Evolutionary conservation across 2,329 filamentous ascomycete genomes (phyloP).

Genomic region (Chalara sp.): DNA sequence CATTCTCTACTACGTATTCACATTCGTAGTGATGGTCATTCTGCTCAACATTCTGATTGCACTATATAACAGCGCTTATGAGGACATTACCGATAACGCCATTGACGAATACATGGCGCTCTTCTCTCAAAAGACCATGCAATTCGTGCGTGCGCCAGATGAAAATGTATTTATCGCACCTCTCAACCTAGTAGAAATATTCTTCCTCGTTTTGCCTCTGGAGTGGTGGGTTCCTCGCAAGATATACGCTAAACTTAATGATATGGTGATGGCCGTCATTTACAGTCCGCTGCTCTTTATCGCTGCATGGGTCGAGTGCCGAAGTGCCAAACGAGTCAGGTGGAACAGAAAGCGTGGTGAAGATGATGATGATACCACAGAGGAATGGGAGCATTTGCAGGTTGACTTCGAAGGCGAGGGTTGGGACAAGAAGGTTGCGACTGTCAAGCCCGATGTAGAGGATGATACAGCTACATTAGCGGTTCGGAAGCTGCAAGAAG

Average conservation of each 20-base stretch:
- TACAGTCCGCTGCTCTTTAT: conserved; percentile 80
- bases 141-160: conserved; percentile 92
- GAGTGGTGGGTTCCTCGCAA: conserved; percentile 90
- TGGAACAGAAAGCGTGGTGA: conserved; percentile 74
- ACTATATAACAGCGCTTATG: conserved; percentile 93
- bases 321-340: conserved; percentile 58
- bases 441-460: conserved; percentile 75
- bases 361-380: conserved; percentile 77
- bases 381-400: conserved; percentile 90
- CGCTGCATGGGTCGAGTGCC: conserved; percentile 66
- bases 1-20: conserved; percentile 95
- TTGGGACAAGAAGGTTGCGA: conserved; percentile 74
- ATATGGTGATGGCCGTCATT: conserved; percentile 77
- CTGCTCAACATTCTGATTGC: conserved; percentile 95
- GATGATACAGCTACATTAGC: conserved; percentile 72
- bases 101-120: conserved; percentile 93
- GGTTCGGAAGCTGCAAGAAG: conserved; percentile 48
- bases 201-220: conserved; percentile 69
- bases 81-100: conserved; percentile 74
- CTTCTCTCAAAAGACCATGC: conserved; percentile 90
- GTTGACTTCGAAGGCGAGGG: conserved; percentile 69
- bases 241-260: conserved; percentile 75
- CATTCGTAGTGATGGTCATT: conserved; percentile 92
- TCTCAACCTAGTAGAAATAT: conserved; percentile 87
- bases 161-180: conserved; percentile 98